Conservation (phyloP, 2,329 filamentous ascomycete genomes). For the Diaporthe citri region DNA sequence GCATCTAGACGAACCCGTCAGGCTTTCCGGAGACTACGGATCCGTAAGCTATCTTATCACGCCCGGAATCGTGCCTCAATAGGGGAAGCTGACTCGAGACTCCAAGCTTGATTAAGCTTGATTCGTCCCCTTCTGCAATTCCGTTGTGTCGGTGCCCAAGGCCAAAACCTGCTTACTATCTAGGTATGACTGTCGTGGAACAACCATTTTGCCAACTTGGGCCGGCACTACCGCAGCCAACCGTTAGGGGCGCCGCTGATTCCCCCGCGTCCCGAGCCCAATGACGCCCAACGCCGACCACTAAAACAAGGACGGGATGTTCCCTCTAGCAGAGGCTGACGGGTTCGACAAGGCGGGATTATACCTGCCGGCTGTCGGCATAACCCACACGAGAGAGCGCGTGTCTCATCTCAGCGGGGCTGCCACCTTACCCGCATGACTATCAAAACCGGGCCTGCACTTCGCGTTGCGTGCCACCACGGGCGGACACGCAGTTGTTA, state of each 20-base stretch:
- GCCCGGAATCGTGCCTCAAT: conserved; percentile 8
- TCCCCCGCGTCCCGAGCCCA: conserved; percentile 18
- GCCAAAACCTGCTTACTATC: not conserved
- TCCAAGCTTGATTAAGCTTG: conserved; percentile 1
- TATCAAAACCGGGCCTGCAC: not conserved
- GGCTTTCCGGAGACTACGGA: conserved; percentile 15
- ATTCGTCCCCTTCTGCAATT: conserved; percentile 8
- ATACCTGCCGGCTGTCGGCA: conserved; percentile 14
- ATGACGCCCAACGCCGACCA: conserved; percentile 30
- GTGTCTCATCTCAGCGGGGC: conserved; percentile 28
- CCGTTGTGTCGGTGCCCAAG: conserved; percentile 23
- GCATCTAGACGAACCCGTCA: conserved; percentile 14
- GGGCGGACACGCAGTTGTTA: not conserved
- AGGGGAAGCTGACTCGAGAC: conserved; percentile 13
- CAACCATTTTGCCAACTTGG: conserved; percentile 5
- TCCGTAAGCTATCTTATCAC: conserved; percentile 20
- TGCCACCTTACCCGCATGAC: conserved; percentile 4
- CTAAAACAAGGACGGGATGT: conserved; percentile 26
- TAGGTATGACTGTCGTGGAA: conserved; percentile 9
- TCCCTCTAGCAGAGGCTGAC: conserved; percentile 2
- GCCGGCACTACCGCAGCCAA: conserved; percentile 15
- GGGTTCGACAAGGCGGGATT: not conserved
- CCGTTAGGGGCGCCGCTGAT: not conserved
- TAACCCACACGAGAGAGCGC: conserved; percentile 1
- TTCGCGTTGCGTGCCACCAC: not conserved